Conservation (phyloP, 441 rosid genomes). For the Pelargonium myrrhifolium region DNA sequence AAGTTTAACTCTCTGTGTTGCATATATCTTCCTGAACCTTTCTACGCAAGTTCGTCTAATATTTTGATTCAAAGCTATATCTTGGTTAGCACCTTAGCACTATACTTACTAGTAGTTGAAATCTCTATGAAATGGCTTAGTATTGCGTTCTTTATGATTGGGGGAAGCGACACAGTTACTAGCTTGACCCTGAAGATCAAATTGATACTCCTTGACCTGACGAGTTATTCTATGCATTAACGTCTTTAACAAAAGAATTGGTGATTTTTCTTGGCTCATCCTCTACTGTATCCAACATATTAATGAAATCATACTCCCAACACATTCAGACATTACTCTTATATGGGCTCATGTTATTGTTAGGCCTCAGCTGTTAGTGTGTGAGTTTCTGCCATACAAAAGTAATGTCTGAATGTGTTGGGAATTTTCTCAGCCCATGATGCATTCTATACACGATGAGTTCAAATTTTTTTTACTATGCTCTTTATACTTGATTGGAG, state of each 20-base stretch:
- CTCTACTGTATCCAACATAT: too few species aligned
- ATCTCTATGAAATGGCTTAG: background rate
- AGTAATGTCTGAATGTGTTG: too few species aligned
- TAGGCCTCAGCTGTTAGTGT: too few species aligned
- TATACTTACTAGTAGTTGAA: background rate
- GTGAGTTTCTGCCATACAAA: too few species aligned
- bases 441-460: too few species aligned
- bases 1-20: background rate
- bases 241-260: background rate
- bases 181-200: background rate
- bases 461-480: background rate
- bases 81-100: background rate
- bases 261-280: background rate
- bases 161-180: background rate
- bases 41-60: background rate
- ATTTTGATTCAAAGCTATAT: background rate
- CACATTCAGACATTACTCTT: too few species aligned
- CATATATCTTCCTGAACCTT: background rate
- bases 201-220: background rate
- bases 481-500: background rate
- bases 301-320: too few species aligned
- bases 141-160: background rate
- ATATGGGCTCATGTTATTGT: too few species aligned
- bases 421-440: too few species aligned
- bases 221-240: background rate